These are phyloP conservation scores for Brettanomyces sp. DNA, from an alignment of 805 yeast species.

Conservation along the genomic window DNA sequence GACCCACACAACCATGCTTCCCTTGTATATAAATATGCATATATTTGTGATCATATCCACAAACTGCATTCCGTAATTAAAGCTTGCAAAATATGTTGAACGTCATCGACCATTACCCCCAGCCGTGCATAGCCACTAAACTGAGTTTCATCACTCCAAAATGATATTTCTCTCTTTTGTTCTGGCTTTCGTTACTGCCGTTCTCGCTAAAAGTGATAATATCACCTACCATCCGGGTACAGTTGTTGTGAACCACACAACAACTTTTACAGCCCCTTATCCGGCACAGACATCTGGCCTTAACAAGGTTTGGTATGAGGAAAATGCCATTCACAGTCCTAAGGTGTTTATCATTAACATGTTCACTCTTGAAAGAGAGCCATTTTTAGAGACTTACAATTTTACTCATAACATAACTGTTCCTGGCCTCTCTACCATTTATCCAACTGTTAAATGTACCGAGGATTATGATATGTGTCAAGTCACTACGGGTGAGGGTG, in stretches of 20 bases:
- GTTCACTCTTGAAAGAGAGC: constrained; percentile 43
- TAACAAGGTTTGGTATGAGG: constrained; percentile 13
- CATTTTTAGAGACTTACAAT: constrained; percentile 41
- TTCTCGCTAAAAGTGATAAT: background rate
- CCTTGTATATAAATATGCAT: too few relatives aligned
- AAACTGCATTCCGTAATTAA: too few relatives aligned
- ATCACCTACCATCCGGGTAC: constrained; percentile 1
- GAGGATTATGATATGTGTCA: constrained; percentile 46
- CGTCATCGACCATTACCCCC: too few relatives aligned
- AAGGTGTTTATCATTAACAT: constrained; percentile 46
- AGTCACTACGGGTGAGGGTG: constrained; percentile 62
- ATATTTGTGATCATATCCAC: too few relatives aligned
- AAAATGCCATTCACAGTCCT: constrained; percentile 33
- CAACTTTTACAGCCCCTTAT: constrained; percentile 9
- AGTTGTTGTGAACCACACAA: constrained; percentile 1
- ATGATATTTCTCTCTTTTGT: background rate
- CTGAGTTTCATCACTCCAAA: too few relatives aligned
- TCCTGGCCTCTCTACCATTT: constrained; percentile 59
- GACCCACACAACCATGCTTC: too few relatives aligned
- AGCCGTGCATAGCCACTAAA: too few relatives aligned
- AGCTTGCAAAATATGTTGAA: too few relatives aligned
- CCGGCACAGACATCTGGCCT: constrained; percentile 15
- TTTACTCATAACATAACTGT: constrained; percentile 45
- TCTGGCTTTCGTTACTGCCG: background rate
- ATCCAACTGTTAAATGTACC: constrained; percentile 49